Evolutionary conservation across 192 early-diverging fungal species (phyloP), one percentile per base, ranked within the genome.

Genomic region (Coemansia sp.): DNA sequence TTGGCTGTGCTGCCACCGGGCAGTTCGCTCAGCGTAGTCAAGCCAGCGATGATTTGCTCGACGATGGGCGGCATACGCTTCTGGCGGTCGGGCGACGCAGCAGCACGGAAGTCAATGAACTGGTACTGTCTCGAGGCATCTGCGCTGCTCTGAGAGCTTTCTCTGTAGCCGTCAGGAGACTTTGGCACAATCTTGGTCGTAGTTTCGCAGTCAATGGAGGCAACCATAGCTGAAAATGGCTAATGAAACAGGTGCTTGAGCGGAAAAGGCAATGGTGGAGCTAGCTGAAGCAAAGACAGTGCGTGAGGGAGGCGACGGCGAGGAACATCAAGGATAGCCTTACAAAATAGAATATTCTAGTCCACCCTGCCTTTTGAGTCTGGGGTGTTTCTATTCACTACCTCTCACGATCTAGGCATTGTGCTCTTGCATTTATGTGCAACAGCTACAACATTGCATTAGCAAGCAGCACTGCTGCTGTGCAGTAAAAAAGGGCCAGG

Each of bases 71-170:
- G 69, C 18, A 69, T 23, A n/a, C 5, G 28, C 24, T 45, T 35
- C 28, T 61, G 24, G 48, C 38, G 39, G 34, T 37, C 51, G 33
- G 63, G 62, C 20, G 43, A 55, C 3, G 65, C 61, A 0, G 61
- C 53, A 0, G 18, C 45, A 23, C 74, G 69, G 55, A 57, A 71
- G 69, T 77, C 74, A 6, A 77, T 20, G 53, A 77, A 77, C 37
- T 43, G 59, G 69, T 56, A 56, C 35, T 53, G 50, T 8, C n/a
- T 33, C n/a, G 63, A 0, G 3, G 13, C 28, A 33, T 45, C 43
- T 5, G 13, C 61, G 26, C 43, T 34, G 11, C 18, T 8, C 20
- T 40, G 16, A 42, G 26, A 9, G 24, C 13, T 33, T 4, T 24
- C 16, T n/a, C 28, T 63, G 61, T 48, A 28, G 33, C 33, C 13